Conservation (phyloP, 768 basidiomycete genomes). For the Lyophyllum semitale region DNA sequence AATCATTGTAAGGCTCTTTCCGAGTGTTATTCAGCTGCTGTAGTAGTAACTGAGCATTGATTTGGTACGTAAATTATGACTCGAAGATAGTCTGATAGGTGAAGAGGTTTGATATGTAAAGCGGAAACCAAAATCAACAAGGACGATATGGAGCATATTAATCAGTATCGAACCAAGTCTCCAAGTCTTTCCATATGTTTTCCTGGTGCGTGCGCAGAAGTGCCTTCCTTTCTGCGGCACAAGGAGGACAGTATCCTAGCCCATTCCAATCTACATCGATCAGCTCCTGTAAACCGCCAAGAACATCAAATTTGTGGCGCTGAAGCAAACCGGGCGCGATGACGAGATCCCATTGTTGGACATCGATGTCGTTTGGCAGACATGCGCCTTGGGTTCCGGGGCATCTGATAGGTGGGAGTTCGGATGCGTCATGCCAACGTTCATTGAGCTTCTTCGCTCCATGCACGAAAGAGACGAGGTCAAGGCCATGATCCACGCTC, state of each 20-base stretch:
- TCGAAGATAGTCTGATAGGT: too few relatives aligned
- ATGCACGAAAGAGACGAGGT: too few relatives aligned
- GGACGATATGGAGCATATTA: too few relatives aligned
- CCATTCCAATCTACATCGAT: background rate
- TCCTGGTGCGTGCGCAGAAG: slow-evolving; percentile 2
- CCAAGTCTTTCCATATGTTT: slow-evolving; percentile 4
- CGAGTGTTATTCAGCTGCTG: too few relatives aligned
- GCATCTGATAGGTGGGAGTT: too few relatives aligned
- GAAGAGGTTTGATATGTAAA: background rate
- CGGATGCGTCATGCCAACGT: slow-evolving; percentile 3
- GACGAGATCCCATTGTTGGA: background rate
- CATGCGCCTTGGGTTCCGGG: too few relatives aligned
- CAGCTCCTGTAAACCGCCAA: background rate
- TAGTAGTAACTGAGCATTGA: too few relatives aligned
- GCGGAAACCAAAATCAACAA: too few relatives aligned
- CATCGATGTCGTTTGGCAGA: background rate
- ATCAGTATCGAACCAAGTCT: slow-evolving; percentile 2
- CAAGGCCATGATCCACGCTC: too few relatives aligned
- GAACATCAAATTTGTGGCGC: background rate
- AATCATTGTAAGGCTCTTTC: too few relatives aligned
- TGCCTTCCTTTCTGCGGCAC: background rate
- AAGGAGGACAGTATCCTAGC: background rate
- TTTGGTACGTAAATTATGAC: too few relatives aligned
- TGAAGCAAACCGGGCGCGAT: background rate
- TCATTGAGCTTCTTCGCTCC: slow-evolving; percentile 13